Percentiles rank a stretch among this genome's conserved stretches.
Evolutionary conservation across 2,329 filamentous ascomycete genomes (phyloP).

Genomic region (Colletotrichum cereale): DNA sequence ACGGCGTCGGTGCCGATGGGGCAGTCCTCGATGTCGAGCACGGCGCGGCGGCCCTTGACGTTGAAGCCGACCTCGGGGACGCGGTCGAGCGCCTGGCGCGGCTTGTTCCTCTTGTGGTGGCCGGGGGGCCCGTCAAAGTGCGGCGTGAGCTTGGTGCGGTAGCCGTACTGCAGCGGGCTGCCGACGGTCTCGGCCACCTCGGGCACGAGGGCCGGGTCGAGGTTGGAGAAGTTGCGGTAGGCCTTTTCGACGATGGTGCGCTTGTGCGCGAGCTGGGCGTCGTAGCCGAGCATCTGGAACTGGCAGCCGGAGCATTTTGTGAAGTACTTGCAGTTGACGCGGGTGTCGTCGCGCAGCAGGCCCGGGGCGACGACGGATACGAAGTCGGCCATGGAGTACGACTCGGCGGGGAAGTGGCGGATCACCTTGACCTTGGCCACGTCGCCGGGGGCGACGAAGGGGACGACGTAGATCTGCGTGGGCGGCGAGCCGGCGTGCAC

Average conservation of each 20-base stretch:
- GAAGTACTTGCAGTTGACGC: conserved; percentile 89
- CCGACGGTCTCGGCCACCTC: conserved; percentile 86
- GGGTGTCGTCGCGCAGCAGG: conserved; percentile 79
- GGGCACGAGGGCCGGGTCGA: conserved; percentile 82
- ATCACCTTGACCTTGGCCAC: conserved; percentile 82
- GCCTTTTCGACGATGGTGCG: conserved; percentile 89
- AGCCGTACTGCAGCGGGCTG: conserved; percentile 90
- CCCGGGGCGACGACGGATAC: conserved; percentile 81
- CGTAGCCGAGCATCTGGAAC: conserved; percentile 95
- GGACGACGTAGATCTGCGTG: conserved; percentile 82
- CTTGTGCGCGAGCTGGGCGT: conserved; percentile 88
- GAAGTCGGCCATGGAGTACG: conserved; percentile 85
- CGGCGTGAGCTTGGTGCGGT: conserved; percentile 96
- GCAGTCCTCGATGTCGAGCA: conserved; percentile 96
- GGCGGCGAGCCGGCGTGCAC: conserved; percentile 73
- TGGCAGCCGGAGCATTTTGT: conserved; percentile 90
- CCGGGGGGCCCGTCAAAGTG: conserved; percentile 88
- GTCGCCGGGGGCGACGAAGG: conserved; percentile 91
- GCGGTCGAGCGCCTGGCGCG: conserved; percentile 63
- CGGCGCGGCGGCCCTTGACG: conserved; percentile 81
- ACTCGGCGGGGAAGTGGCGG: conserved; percentile 73
- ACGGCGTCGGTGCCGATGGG: conserved; percentile 93
- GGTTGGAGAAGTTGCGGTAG: conserved; percentile 89
- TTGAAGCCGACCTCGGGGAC: conserved; percentile 91
- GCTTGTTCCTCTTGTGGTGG: conserved; percentile 62